A percentile compares a stretch with the other conserved stretches of the same genome.
Evolutionary conservation across 2,329 filamentous ascomycete species (phyloP).

Genomic region (Colletotrichum gigasporum): DNA sequence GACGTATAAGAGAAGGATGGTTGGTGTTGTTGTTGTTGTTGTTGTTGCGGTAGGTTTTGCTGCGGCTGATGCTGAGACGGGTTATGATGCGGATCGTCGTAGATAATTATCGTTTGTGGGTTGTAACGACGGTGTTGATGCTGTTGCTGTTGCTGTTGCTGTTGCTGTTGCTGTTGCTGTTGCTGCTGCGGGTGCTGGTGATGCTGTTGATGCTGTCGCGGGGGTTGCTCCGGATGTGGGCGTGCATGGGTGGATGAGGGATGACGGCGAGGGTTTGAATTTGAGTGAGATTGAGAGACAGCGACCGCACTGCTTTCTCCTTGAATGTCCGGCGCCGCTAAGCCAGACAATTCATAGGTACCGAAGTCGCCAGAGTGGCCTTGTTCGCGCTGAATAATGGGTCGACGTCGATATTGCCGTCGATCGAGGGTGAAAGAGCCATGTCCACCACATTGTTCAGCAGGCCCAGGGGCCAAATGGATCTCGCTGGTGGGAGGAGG

Average conservation of each 20-base stretch:
- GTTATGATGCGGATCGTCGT: background rate
- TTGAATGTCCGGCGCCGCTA: background rate
- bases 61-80: background rate
- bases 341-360: background rate
- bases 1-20: background rate
- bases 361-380: background rate
- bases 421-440: background rate
- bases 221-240: background rate
- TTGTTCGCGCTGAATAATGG: constrained; percentile 1
- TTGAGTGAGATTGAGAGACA: background rate
- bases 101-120: background rate
- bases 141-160: background rate
- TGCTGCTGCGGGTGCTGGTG: background rate
- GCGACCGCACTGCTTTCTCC: background rate
- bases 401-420: background rate
- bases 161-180: background rate
- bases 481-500: constrained; percentile 9
- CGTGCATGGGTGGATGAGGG: background rate
- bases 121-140: background rate
- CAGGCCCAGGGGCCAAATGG: background rate
- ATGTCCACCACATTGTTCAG: background rate
- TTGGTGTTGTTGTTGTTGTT: background rate
- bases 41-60: background rate
- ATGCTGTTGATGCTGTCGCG: background rate
- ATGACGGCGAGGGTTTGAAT: background rate